Base-by-base conservation (phyloP, 2,329 filamentous ascomycete species). In the Venturia nashicola region DNA sequence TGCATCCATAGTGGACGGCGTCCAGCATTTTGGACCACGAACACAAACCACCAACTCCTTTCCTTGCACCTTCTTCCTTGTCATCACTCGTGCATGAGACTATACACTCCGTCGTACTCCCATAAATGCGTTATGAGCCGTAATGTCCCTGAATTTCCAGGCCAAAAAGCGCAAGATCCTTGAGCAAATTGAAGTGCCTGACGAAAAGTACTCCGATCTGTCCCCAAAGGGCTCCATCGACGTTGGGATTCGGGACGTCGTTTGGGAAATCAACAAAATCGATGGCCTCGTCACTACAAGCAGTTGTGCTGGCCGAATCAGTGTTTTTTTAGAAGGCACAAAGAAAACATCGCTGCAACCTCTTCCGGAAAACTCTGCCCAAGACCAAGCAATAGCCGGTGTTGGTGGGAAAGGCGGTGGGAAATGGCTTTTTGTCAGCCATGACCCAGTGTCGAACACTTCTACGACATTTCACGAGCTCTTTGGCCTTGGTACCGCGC, bases 211-310 rank as follows among this genome's bases (percentile, higher is more conserved):
- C 75, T 83, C 84, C 48, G 93, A 97, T 75, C 82, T 88, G 8
- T 96, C 90, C 1, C 92, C 93, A 2, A 97, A 97, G 77, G 93
- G 92, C 18, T 88, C 86, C 0, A 83, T 97, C 23, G 93, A 97
- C 73, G 83, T 78, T 59, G 88, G 86, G 0, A 91, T 97, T 68
- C 83, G 87, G 59, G 81, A 86, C 27, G 78, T 97, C 63, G 91
- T 97, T 66, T 80, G 82, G 61, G 85, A 88, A 68, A 87, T 97
- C 72, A 97, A 97, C 74, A 73, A 70, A 1, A 72, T 87, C 6
- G 82, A 86, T 1, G 91, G 90, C 1, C 83, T 92, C 48, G 91
- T 95, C 42, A 97, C 93, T 1, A 97, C 92, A 2, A 96, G 91
- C 76, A 96, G 91, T 74, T 97, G 93, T 73, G 89, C 91, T 2